Evolutionary conservation across 768 basidiomycete species (phyloP), one percentile per base, ranked within the genome.

Genomic region (Paxillus rubicundulus): DNA sequence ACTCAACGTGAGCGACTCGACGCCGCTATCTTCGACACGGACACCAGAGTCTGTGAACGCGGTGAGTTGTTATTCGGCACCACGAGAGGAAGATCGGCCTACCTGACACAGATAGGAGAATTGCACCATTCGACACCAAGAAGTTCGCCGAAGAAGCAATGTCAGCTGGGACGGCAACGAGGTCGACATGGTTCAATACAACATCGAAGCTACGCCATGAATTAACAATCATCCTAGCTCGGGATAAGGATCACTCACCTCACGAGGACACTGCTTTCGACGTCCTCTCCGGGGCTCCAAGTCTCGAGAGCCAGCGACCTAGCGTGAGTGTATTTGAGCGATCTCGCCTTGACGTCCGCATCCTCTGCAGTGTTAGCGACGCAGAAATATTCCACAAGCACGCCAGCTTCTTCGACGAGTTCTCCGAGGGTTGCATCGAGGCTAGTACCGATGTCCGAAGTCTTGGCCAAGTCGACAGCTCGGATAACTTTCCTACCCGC

Each of bases 41-140:
- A 51, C 40, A 12, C 56, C 45, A 16, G 60, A 64, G 46, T 64
- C 62, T 63, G 40, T 0, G 12, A 18, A 41, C 5, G 12, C 2
- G 8, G 47, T 60, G 24, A 52, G 34, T 12, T 18, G 5, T 30
- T 3, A 1, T 6, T 30, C 40, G 9, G 36, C 9, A 3, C 21
- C 10, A 33, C 2, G 4, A 20, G 36, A 28, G 7, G 14, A 14
- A 10, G n/a, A 7, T n/a, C 2, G 28, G 16, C 57, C 56, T 34
- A 68, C 66, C 56, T 1, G 52, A 55, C 32, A 68, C 54, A 18
- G 59, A 52, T 17, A 68, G 55, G 9, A 69, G 58, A 21, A 62
- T 52, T 2, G 59, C 48, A 28, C 66, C 66, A 6, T 55, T 52
- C 2, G 34, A 46, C 36, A 63, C 66, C 10, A 68, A 49, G 24